A percentile compares a stretch with the other conserved stretches of the same genome.
Conservation (phyloP, 2,329 filamentous ascomycete species). For the Ascochyta fabae region DNA sequence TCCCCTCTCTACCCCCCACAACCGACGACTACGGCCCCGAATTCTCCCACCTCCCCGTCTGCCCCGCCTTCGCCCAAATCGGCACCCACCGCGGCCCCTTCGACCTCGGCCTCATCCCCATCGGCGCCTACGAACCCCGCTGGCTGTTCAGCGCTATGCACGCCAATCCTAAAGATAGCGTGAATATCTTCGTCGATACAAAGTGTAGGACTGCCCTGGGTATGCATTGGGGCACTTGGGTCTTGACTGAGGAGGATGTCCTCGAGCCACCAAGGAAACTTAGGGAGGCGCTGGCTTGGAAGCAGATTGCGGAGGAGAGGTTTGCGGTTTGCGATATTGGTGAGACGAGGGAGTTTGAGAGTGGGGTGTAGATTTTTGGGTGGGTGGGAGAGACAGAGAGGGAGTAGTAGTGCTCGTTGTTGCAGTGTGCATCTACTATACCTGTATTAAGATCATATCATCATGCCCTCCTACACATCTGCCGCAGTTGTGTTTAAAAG, state of each 20-base stretch:
- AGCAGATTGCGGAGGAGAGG: constrained; percentile 76
- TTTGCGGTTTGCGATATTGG: constrained; percentile 85
- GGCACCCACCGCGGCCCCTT: constrained; percentile 82
- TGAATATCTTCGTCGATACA: constrained; percentile 88
- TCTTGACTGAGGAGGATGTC: constrained; percentile 83
- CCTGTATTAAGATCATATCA: too few relatives aligned
- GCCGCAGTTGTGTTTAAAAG: too few relatives aligned
- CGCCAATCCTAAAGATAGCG: constrained; percentile 82
- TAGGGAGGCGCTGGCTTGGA: constrained; percentile 72
- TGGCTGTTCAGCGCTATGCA: constrained; percentile 81
- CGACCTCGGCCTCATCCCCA: constrained; percentile 89
- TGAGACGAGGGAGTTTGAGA: constrained; percentile 73
- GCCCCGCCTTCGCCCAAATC: constrained; percentile 85
- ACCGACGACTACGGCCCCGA: constrained; percentile 75
- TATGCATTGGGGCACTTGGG: constrained; percentile 92
- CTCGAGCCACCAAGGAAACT: constrained; percentile 79
- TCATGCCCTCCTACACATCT: too few relatives aligned
- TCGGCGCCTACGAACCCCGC: constrained; percentile 83
- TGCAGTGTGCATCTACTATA: too few relatives aligned
- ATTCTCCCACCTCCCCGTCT: constrained; percentile 69
- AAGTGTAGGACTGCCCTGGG: constrained; percentile 78
- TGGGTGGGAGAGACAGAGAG: too few relatives aligned
- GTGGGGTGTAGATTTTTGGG: not conserved
- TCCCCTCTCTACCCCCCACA: constrained; percentile 67
- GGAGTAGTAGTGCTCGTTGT: too few relatives aligned